Evolutionary conservation across 1,284 basidiomycete species (phyloP), one percentile per base, ranked within the genome.

Genomic region (Taiwanofungus camphoratus): DNA sequence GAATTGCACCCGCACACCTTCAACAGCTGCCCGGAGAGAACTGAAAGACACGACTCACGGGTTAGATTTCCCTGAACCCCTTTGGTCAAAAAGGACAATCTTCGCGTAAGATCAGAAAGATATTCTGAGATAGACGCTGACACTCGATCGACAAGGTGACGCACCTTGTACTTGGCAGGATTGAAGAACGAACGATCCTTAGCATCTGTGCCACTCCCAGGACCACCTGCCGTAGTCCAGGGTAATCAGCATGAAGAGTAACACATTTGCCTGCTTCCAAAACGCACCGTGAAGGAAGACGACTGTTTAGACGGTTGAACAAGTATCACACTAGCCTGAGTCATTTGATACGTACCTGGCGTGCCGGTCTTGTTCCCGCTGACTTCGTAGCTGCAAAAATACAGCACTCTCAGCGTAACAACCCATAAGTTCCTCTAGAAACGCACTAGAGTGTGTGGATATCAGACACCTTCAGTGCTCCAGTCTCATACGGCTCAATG

Each of bases 11-110:
- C 5, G 13, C 11, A 1, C 12, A 20, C n/a, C n/a, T 29, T 9
- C 9, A n/a, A 29, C 9, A 29, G 26, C 26, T 38, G 39, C 11
- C 6, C 15, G 24, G 12, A 26, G 7, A 6, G 16, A 6, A 20
- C 20, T 3, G 4, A 11, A 16, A 41, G 15, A 27, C 26, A 67
- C n/a, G n/a, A n/a, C 77, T 52, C 59, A 87, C 76, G 92, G 92
- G 0, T 74, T 87, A 19, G 84, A 88, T 57, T 87, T 85, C n/a
- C 93, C 92, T 8, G 87, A 66, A 8, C 91, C 92, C 48, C 92
- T 73, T 62, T 95, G 92, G 62, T 93, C 90, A 51, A 92, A 78
- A 16, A 89, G 69, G 46, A 88, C 64, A 52, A 89, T 87, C 83
- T 87, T 39, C 13, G 18, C 1, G 6, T 3, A 11, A 27, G 7